A percentile compares a stretch with the other conserved stretches of the same genome.
phyloP scores from a whole-genome alignment of 495 filamentous ascomycete genomes.

The Neurospora discreta region DNA sequence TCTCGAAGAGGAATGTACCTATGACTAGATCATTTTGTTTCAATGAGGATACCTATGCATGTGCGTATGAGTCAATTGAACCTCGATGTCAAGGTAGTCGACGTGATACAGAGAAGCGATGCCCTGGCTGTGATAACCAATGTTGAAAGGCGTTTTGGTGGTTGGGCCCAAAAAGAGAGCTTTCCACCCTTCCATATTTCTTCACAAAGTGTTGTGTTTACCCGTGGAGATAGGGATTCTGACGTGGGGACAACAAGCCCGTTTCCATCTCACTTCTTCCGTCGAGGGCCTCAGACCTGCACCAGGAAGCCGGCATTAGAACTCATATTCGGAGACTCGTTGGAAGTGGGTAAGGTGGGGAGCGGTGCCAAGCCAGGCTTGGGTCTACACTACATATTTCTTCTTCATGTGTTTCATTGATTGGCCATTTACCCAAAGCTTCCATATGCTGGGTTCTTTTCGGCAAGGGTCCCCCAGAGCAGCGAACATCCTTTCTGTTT shows the following conservation, averaged over 20 bases:
- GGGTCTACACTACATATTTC: too few species aligned
- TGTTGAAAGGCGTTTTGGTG: background rate
- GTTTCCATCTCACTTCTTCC: background rate
- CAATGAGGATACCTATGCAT: background rate
- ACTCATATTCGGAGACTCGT: too few species aligned
- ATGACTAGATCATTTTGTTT: background rate
- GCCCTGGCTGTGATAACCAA: background rate
- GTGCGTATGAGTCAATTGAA: background rate
- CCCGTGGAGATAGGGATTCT: too few species aligned
- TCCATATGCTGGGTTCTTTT: background rate
- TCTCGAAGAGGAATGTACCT: background rate
- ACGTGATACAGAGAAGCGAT: background rate
- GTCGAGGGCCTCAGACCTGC: background rate
- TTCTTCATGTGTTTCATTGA: background rate
- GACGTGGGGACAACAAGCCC: too few species aligned
- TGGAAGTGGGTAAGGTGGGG: background rate
- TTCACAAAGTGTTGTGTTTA: too few species aligned
- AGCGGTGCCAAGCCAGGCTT: background rate
- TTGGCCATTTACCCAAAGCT: background rate
- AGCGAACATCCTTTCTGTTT: background rate
- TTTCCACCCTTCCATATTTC: background rate
- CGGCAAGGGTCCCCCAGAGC: background rate
- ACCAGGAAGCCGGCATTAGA: background rate
- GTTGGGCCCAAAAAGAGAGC: background rate
- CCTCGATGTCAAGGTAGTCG: background rate